Conservation (phyloP, 2,329 filamentous ascomycete genomes). For the Leptographium wingfieldii region DNA sequence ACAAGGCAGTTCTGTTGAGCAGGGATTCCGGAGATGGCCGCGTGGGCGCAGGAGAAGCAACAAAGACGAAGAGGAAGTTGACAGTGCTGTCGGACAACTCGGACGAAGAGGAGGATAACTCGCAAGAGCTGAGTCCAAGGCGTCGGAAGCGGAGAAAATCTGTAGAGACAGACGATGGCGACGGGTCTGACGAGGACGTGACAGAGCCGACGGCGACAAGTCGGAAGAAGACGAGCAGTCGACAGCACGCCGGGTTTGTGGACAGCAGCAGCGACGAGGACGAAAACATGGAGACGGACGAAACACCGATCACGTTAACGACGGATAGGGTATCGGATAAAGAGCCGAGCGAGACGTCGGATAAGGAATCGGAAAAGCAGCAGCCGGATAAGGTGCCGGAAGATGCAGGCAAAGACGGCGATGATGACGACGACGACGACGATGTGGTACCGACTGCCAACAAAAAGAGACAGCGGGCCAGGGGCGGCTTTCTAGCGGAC, state of each 20-base stretch:
- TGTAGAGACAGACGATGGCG: background rate
- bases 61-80: constrained; percentile 14
- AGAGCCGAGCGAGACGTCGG: background rate
- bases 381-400: background rate
- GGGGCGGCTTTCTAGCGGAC: constrained; percentile 44
- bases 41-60: constrained; percentile 10
- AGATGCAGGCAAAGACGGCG: constrained; percentile 1
- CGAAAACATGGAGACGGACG: background rate
- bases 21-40: constrained; percentile 4
- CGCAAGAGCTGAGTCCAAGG: background rate
- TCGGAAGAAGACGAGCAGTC: background rate
- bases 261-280: background rate
- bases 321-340: too few relatives aligned
- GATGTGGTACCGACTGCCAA: constrained; percentile 24
- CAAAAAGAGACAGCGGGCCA: constrained; percentile 28
- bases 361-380: background rate
- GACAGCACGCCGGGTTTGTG: background rate
- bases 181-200: background rate
- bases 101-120: background rate
- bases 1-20: constrained; percentile 19
- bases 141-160: constrained; percentile 8
- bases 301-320: too few relatives aligned
- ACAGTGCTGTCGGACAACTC: constrained; percentile 9
- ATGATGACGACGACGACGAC: constrained; percentile 1
- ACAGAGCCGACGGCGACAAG: background rate